Base-by-base conservation (phyloP, 352 stramenopile species). In the Phytophthora pseudosyringae region DNA sequence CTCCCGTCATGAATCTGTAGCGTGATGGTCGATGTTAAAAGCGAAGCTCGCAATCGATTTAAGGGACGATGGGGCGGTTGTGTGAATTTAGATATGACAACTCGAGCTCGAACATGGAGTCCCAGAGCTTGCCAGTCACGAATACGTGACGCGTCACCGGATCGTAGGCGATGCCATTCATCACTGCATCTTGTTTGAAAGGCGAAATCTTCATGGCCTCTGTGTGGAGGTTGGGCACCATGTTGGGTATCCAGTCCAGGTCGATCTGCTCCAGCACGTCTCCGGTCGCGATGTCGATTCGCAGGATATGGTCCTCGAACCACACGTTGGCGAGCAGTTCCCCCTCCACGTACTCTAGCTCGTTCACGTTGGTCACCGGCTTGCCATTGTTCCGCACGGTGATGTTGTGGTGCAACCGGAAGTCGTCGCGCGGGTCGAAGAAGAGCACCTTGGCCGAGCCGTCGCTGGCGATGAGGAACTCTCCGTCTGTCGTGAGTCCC, bases 161-260 rank as follows among this genome's bases (percentile, higher is more conserved):
- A 51, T 96, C 76, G 49, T 83, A 94, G 12, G 88, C 90, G 51
- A 97, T 96, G 59, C 90, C 90, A 68, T 97, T 97, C 80, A 97
- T 93, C 44, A 97, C 90, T 10, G 88, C 87, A 15, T 96, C 86
- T 6, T 49, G 48, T 26, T 75, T 72, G 31, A 71, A 74, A 12
- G 58, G 62, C 1, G 69, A 66, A 12, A 21, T 57, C 31, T 81
- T 76, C 49, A 94, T 87, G 29, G 64, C 65, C 28, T 81, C 53
- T 0, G 65, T 73, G 25, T 86, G 71, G 26, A 80, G 59, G 53
- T 93, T 89, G 43, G 78, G 56, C 13, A 88, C 88, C 51, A 94
- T 83, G 26, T 67, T 83, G 9, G 59, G 43, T 31, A 95, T 59
- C 80, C 82, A 89, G 28, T 69, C 58, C 12, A 97, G 59, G 58